phyloP scores from a whole-genome alignment of 2,329 filamentous ascomycete genomes.

The Thelonectria blattea region DNA sequence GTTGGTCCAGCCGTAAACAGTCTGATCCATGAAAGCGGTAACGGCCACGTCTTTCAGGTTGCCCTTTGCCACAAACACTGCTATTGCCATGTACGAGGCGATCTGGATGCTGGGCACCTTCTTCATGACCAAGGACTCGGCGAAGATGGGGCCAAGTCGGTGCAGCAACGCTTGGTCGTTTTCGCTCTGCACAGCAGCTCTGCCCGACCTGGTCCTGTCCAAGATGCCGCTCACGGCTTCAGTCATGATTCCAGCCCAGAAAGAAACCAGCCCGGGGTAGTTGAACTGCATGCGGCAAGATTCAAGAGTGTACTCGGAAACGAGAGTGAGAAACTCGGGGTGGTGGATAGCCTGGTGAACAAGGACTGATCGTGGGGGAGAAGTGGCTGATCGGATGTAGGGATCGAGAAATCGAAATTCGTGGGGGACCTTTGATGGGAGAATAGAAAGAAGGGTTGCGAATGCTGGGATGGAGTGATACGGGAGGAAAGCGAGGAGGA shows the following conservation, averaged over 20 bases:
- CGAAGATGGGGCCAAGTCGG: conserved; percentile 70
- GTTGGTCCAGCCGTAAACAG: conserved; percentile 76
- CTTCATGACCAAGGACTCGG: conserved; percentile 77
- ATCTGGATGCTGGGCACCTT: conserved; percentile 80
- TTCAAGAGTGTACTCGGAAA: conserved; percentile 81
- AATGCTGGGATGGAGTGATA: conserved; percentile 90
- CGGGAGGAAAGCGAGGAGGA: conserved; percentile 87
- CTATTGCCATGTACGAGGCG: conserved; percentile 89
- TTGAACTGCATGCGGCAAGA: conserved; percentile 75
- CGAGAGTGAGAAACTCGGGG: conserved; percentile 72
- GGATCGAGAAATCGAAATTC: conserved; percentile 86
- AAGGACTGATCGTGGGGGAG: conserved; percentile 79
- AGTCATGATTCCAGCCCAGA: conserved; percentile 89
- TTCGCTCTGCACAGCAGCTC: conserved; percentile 76
- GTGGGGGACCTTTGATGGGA: conserved; percentile 75
- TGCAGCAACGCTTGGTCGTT: conserved; percentile 81
- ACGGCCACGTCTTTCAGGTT: conserved; percentile 79
- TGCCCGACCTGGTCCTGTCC: conserved; percentile 76
- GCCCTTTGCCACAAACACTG: conserved; percentile 84
- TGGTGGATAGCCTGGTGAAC: conserved; percentile 85
- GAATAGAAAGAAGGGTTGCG: conserved; percentile 82
- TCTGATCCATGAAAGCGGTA: conserved; percentile 88
- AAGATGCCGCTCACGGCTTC: conserved; percentile 86
- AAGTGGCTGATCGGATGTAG: conserved; percentile 79
- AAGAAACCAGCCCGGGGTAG: conserved; percentile 79